Evolutionary conservation across 306 rosid species (phyloP), one percentile per base, ranked within the genome.

Genomic region (Prinsepia uniflora): DNA sequence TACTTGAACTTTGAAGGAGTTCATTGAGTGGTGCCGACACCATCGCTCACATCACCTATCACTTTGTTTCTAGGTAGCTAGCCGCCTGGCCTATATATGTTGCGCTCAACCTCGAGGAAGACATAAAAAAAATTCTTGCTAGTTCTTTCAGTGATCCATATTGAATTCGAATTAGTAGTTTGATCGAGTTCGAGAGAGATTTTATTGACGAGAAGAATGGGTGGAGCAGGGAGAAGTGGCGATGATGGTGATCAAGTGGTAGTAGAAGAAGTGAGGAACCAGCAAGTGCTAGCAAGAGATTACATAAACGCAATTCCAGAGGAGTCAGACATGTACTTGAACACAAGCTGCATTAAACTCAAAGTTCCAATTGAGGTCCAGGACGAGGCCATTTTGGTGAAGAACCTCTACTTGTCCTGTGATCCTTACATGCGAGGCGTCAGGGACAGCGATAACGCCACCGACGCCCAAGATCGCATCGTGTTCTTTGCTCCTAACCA

Each of bases 371-470:
- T 19, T 17, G 73, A 75, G 49, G 60, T 49, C 6, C 79, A 76
- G 40, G 64, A 82, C 42, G 82, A 46, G 12, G 42, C 85, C 17
- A 79, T 86, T 49, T 62, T 86, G 63, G 79, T 89, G 3, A 86
- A 89, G 71, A 86, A 89, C 43, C 78, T 89, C 4, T 83, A 82
- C 77, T 65, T 89, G 10, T 82, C 96, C 11, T 82, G 91, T 43
- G 96, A 89, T 71, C 96, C 96, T 9, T 82, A 75, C 84, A 80
- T 73, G 96, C 73, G 80, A 84, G 78, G 84, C 8, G 8, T 30
- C 67, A 72, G 67, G 60, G 48, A 50, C 48, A n/a, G 36, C 0
- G 61, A 68, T n/a, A 8, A 1, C 36, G 5, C 47, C 10, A 1
- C 46, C 14, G 4, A 12, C 8, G 0, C 17, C 15, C 70, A 68